Evolutionary conservation across 176 grass and related monocot genomes (phyloP).

Genomic region (Carex parvula): DNA sequence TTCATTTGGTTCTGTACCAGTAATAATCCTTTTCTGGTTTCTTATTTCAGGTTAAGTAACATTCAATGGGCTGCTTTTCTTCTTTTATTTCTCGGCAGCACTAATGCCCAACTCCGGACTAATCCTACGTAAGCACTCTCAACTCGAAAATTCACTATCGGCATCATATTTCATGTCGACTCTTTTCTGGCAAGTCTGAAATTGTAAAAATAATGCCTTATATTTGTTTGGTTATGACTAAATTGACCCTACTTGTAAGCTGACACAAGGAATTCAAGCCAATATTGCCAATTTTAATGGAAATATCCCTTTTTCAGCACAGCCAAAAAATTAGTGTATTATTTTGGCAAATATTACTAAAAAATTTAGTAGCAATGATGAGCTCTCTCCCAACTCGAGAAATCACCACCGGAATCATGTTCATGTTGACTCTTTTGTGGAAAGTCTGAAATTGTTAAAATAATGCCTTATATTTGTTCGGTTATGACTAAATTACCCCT

Average conservation of each 20-base stretch:
- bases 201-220: neutral
- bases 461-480: conserved; percentile 9
- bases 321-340: neutral
- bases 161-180: neutral
- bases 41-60: conserved; percentile 69
- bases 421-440: too few species aligned
- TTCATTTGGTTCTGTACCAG: conserved; percentile 3
- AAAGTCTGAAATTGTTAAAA: too few species aligned
- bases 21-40: neutral
- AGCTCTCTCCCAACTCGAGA: too few species aligned
- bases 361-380: too few species aligned
- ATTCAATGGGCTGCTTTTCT: conserved; percentile 91
- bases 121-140: conserved; percentile 64
- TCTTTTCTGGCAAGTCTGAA: conserved; percentile 21
- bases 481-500: conserved; percentile 61
- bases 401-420: too few species aligned
- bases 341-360: too few species aligned
- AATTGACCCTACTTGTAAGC: neutral
- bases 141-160: neutral
- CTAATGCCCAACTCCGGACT: conserved; percentile 82
- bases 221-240: neutral
- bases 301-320: neutral
- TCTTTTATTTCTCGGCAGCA: conserved; percentile 80
- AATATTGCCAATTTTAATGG: neutral
- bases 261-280: neutral